Evolutionary conservation across 192 early-diverging fungal species (phyloP).

Genomic region (Backusella tuberculispora): DNA sequence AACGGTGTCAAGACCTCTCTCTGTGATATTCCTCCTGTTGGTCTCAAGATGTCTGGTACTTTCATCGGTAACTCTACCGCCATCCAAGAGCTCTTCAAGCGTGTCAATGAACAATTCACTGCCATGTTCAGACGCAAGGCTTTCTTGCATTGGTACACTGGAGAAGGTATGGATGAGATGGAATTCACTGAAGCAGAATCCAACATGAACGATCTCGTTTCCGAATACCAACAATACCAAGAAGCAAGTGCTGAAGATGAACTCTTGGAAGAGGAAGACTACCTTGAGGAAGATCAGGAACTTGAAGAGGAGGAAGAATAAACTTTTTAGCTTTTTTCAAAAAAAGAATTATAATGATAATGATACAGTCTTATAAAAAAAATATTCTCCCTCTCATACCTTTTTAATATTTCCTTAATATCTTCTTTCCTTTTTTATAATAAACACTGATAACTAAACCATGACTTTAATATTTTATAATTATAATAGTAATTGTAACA

Average conservation of each 20-base stretch:
- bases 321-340: not conserved
- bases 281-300: slow-evolving; percentile 33
- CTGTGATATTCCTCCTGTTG: slow-evolving; percentile 87
- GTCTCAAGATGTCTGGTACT: slow-evolving; percentile 87
- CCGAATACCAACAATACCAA: slow-evolving; percentile 88
- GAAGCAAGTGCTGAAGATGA: slow-evolving; percentile 39
- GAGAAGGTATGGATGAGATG: slow-evolving; percentile 83
- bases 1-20: slow-evolving; percentile 91
- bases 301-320: slow-evolving; percentile 27
- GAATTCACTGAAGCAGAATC: slow-evolving; percentile 58
- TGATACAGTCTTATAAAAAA: not conserved
- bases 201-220: slow-evolving; percentile 45
- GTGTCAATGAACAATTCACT: slow-evolving; percentile 86
- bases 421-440: not conserved
- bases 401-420: slow-evolving; percentile 3
- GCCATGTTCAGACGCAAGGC: slow-evolving; percentile 93
- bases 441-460: not conserved
- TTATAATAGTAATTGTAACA: not conserved
- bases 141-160: slow-evolving; percentile 97
- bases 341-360: not conserved
- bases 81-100: slow-evolving; percentile 91
- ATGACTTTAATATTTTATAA: not conserved
- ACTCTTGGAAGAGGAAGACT: slow-evolving; percentile 36
- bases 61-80: slow-evolving; percentile 93
- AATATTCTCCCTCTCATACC: not conserved